A percentile compares a stretch with the other conserved stretches of the same genome.
Conservation (phyloP, 2,329 filamentous ascomycete genomes). For the Pseudogymnoascus sp. region DNA sequence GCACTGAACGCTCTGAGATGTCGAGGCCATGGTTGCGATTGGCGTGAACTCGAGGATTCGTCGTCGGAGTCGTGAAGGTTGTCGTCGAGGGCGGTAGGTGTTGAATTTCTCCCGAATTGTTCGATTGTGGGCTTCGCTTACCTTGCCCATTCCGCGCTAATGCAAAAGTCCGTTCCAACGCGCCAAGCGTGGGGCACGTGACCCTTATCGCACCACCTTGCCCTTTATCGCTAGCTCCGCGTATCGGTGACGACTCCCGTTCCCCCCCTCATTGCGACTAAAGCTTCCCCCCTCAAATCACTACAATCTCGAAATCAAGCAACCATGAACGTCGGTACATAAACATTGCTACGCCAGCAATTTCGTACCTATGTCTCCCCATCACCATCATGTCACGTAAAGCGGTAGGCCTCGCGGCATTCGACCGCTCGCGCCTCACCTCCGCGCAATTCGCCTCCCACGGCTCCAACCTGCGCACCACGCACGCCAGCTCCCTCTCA, state of each 20-base stretch:
- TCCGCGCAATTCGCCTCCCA: conserved; percentile 87
- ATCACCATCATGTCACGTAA: conserved; percentile 57
- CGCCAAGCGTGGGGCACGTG: not conserved
- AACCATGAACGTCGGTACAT: conserved; percentile 2
- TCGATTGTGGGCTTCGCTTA: conserved; percentile 12
- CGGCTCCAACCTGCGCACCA: conserved; percentile 77
- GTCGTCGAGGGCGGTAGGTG: conserved; percentile 10
- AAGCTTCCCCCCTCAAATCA: not conserved
- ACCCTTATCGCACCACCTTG: not conserved
- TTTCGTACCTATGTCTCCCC: not conserved
- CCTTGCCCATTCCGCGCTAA: conserved; percentile 8
- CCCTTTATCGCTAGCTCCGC: not conserved
- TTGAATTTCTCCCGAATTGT: conserved; percentile 11
- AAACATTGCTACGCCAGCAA: not conserved
- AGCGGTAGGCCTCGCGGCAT: conserved; percentile 85
- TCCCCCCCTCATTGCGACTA: not conserved
- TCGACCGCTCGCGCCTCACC: conserved; percentile 77
- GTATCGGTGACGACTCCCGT: not conserved
- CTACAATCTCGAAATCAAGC: not conserved
- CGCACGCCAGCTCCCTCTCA: conserved; percentile 77
- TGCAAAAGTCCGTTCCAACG: not conserved
- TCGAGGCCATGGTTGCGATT: conserved; percentile 44
- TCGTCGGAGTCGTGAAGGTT: not conserved
- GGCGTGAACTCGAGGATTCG: conserved; percentile 13
- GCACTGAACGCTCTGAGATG: conserved; percentile 83